Base-by-base conservation (phyloP, 805 yeast genomes). In the Nakazawaea ishiwadae region DNA sequence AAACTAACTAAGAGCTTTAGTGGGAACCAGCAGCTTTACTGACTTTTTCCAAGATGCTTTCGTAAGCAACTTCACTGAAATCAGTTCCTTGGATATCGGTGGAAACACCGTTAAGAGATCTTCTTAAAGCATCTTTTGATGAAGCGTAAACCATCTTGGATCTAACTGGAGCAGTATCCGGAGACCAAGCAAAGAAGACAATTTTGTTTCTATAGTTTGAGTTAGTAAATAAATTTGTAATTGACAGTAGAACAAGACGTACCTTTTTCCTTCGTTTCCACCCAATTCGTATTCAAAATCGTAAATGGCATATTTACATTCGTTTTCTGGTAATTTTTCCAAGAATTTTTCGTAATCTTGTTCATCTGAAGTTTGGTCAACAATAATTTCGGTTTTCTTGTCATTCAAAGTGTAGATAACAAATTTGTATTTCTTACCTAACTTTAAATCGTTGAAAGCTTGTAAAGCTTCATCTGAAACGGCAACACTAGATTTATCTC, bases 1-100 rank as follows among this genome's bases (percentile, higher is more conserved):
- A n/a, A n/a, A n/a, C n/a, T n/a, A n/a, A n/a, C n/a, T n/a, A n/a
- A n/a, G n/a, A n/a, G n/a, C n/a, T 31, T 60, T 66, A 74, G 56
- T 74, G 81, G 50, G 75, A 69, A 39, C 81, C 82, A 50, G 89
- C 85, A 60, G 86, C 90, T 66, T 81, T 82, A 63, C 88, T 78
- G 55, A 90, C 96, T 65, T 71, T 84, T 60, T 86, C 96, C 65
- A 90, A 77, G 46, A 93, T 93, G 51, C 90, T 75, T 63, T 91
- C 99, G 67, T 84, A 87, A 50, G 96, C 86, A 53, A 93, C 97
- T 76, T 93, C 99, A 48, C 95, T 82, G 69, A 81, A 90, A 68
- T 93, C 99, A 45, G 99, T 93, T 62, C 98, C 99, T 74, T 93
- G 99, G 59, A 93, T 75, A 61, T 93, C 99, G 53, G 96, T 66